Conservation (phyloP, 2,329 filamentous ascomycete genomes). For the Pseudogymnoascus sp. region DNA sequence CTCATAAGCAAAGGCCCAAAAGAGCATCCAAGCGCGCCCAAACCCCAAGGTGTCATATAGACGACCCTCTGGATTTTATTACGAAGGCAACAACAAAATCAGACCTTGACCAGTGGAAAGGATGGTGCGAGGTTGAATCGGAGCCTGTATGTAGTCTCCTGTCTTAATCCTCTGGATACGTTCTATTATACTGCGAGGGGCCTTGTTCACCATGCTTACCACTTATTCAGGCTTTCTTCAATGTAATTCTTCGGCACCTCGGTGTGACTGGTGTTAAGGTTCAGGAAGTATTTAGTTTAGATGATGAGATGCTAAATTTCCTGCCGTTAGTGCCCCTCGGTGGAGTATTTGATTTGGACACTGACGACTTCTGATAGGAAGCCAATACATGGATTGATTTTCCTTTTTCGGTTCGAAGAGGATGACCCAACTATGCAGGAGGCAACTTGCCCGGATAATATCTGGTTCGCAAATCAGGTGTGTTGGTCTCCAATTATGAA, state of each 20-base stretch:
- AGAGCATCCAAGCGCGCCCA: neutral
- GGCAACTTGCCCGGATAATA: slow-evolving; percentile 49
- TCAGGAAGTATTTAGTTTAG: slow-evolving; percentile 68
- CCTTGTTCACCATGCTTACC: slow-evolving; percentile 14
- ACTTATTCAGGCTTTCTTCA: slow-evolving; percentile 65
- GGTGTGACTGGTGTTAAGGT: slow-evolving; percentile 68
- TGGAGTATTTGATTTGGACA: neutral
- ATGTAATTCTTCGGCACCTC: slow-evolving; percentile 71
- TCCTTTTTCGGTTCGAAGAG: slow-evolving; percentile 68
- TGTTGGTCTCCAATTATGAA: slow-evolving; percentile 16
- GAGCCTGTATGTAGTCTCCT: slow-evolving; percentile 58
- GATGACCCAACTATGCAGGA: slow-evolving; percentile 46
- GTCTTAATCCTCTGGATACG: neutral
- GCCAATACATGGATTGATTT: slow-evolving; percentile 79
- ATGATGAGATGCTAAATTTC: slow-evolving; percentile 54
- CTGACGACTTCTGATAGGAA: slow-evolving; percentile 41
- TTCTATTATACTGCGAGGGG: neutral
- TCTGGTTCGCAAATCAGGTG: slow-evolving; percentile 96
- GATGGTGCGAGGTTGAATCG: slow-evolving; percentile 81
- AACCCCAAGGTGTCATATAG: neutral
- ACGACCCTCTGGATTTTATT: slow-evolving; percentile 17
- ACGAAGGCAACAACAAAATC: slow-evolving; percentile 41
- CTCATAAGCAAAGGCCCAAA: neutral
- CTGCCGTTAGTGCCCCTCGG: slow-evolving; percentile 47
- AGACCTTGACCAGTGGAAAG: slow-evolving; percentile 57